Evolutionary conservation across 345 rosid genomes (phyloP).

Genomic region (Erysimum cheiranthoides): DNA sequence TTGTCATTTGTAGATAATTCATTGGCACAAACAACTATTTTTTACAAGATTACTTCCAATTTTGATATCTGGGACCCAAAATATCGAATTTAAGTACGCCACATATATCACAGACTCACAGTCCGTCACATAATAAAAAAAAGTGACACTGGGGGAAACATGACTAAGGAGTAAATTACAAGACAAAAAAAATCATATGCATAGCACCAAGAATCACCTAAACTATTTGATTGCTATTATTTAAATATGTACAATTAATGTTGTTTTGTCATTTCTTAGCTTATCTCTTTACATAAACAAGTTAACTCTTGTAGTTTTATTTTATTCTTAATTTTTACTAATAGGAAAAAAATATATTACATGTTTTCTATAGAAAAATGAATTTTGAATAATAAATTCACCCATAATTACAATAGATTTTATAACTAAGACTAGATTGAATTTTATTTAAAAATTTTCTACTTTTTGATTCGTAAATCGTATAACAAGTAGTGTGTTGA

Average conservation of each 20-base stretch:
- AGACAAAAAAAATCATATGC: not conserved
- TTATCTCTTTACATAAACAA: not conserved
- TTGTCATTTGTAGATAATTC: constrained; percentile 11
- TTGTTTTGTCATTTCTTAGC: not conserved
- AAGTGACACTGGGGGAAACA: not conserved
- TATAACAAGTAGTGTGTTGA: too few relatives aligned
- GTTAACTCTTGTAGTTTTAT: too few relatives aligned
- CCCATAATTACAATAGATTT: too few relatives aligned
- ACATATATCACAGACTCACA: not conserved
- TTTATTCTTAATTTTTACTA: too few relatives aligned
- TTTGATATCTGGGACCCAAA: constrained; percentile 19
- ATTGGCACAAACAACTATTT: constrained; percentile 7
- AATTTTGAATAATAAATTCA: too few relatives aligned
- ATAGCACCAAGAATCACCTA: not conserved
- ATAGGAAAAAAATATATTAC: too few relatives aligned
- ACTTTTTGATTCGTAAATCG: too few relatives aligned
- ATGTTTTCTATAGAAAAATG: too few relatives aligned
- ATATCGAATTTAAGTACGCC: not conserved
- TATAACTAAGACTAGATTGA: too few relatives aligned
- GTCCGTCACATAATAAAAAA: constrained; percentile 1
- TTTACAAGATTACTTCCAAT: not conserved
- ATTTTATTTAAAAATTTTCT: too few relatives aligned
- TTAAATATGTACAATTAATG: not conserved
- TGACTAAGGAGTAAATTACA: constrained; percentile 6
- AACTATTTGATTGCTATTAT: too few relatives aligned